Evolutionary conservation across 2,329 filamentous ascomycete genomes (phyloP), one percentile per base, ranked within the genome.

Genomic region (Aschersonia sp.): DNA sequence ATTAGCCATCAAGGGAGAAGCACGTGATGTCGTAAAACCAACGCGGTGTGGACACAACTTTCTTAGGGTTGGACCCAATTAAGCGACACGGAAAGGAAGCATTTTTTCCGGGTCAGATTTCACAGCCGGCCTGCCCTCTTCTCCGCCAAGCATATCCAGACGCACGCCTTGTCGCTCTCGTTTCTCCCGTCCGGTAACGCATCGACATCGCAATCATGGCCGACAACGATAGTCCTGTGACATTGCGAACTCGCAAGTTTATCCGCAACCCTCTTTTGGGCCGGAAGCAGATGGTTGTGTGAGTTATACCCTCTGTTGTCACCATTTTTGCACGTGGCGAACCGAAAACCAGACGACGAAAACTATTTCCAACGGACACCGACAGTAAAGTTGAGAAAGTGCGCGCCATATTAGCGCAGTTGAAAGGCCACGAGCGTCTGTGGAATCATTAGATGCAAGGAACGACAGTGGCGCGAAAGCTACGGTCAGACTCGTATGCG

Each of bases 231-330:
- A 72, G 73, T 63, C 74, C 83, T 68, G 83, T 89, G 69, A 89
- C 84, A 65, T 75, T 89, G 76, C 82, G 92, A 78, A 98, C 92
- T 75, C 91, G 92, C 86, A 97, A 97, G 81, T 98, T 98, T 86
- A 94, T 97, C 77, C 88, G 89, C 79, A 98, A 98, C 84, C 87
- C 92, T 72, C 88, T 98, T 68, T 84, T 98, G 70, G 88, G 85
- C 71, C 86, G 91, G 73, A 95, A 94, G 82, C 91, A 97, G 84
- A 95, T 97, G 88, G 91, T 96, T 75, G 86, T 96, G 91, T 96
- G 88, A 82, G 85, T 84, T 61, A 60, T 46, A 43, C 38, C 35
- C 43, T 30, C 20, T 35, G n/a, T 31, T 45, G 30, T 31, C 48
- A 29, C 43, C 35, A 4, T 38, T 38, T 12, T 9, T 9, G 2